A percentile compares a stretch with the other conserved stretches of the same genome.
Conservation (phyloP, 805 yeast genomes). For the Candida nemodendra region DNA sequence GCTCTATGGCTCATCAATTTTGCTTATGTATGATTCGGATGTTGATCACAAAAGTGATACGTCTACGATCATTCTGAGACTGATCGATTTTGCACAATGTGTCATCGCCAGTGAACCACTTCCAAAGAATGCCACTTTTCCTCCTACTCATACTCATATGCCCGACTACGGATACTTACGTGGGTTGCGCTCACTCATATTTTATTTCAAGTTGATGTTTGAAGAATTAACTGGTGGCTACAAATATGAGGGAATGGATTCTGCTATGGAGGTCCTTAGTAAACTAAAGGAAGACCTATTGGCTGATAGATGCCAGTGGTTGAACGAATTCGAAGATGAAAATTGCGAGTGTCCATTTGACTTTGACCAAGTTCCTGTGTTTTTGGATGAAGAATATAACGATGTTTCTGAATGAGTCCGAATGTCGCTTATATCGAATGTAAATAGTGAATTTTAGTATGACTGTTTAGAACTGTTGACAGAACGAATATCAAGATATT, state of each 20-base stretch:
- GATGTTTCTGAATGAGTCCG: conserved; percentile 29
- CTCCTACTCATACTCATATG: conserved; percentile 62
- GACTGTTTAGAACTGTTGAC: too few species aligned
- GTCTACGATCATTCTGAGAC: conserved; percentile 48
- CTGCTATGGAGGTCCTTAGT: conserved; percentile 18
- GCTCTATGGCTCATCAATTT: conserved; percentile 87
- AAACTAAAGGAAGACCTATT: conserved; percentile 20
- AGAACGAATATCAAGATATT: neutral
- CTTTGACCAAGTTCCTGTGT: conserved; percentile 25
- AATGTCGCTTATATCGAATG: conserved; percentile 3
- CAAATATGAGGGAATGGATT: conserved; percentile 18
- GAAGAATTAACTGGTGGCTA: conserved; percentile 46
- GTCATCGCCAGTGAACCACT: conserved; percentile 61
- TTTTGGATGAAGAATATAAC: conserved; percentile 22
- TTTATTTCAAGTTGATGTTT: conserved; percentile 64
- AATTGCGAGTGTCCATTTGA: conserved; percentile 22
- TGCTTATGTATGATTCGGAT: conserved; percentile 85
- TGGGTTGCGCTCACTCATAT: conserved; percentile 73
- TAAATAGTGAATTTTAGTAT: too few species aligned
- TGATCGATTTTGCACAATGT: conserved; percentile 96
- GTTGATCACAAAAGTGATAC: conserved; percentile 15
- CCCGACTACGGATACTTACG: conserved; percentile 84
- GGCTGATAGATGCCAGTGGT: conserved; percentile 31
- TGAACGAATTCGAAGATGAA: conserved; percentile 34
- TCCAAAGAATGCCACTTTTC: conserved; percentile 50